Evolutionary conservation across 768 basidiomycete species (phyloP), one percentile per base, ranked within the genome.

Genomic region (Hirschioporus abietinus): DNA sequence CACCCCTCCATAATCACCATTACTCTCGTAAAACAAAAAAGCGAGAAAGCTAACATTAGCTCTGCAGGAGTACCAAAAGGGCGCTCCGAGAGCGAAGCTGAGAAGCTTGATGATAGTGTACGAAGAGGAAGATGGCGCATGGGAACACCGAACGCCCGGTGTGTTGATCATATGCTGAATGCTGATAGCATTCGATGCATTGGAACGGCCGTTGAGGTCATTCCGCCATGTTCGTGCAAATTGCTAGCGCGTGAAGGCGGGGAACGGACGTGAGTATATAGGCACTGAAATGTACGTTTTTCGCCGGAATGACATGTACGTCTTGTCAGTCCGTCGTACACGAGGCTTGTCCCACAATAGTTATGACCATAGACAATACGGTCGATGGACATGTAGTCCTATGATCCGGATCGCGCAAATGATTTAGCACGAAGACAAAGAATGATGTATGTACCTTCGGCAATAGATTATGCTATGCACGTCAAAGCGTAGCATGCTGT

Each of bases 41-140:
- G n/a, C n/a, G n/a, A n/a, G n/a, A 30, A 30, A 30, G 30, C 42
- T 52, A 52, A 52, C 42, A 52, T 52, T 52, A 52, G 42, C 12
- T 20, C 42, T 12, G 15, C 12, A 20, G 42, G 12, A 52, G n/a
- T n/a, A n/a, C 42, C 42, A 52, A 52, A 52, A 10, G 42, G 42
- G 20, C 20, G 4, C 42, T 10, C 42, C 42, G 42, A 52, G 42
- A 52, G 12, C 42, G 42, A 52, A 52, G 42, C 42, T 10, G 15
- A 52, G 42, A 52, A 52, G 42, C 42, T 52, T 52, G 42, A 52
- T 52, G 42, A 52, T 52, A 52, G 42, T 20, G 42, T 52, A 52
- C 42, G 42, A 52, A 52, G 42, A 52, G 42, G 42, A 52, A 52
- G 42, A 1, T 10, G 20, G 5, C 12, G 42, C 42, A 12, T 52